Conservation (phyloP, 148 eudicot genomes). For the Arctostaphylos glauca region DNA sequence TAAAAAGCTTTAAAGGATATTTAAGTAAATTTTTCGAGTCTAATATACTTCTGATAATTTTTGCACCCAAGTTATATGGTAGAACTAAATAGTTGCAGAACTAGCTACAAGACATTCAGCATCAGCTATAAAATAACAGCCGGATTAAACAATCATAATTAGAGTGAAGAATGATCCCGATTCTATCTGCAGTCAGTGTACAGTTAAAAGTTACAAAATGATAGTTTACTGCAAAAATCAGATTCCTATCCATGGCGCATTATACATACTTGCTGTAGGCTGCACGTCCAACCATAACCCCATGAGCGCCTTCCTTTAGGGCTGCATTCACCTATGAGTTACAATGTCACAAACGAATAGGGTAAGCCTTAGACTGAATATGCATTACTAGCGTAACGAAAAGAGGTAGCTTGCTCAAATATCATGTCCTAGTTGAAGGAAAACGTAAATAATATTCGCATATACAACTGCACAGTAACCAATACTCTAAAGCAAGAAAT, state of each 20-base stretch:
- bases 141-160: not conserved
- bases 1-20: not conserved
- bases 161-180: not conserved
- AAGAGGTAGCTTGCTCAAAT: not conserved
- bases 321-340: slow-evolving; percentile 77
- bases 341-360: slow-evolving; percentile 1
- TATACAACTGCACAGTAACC: not conserved
- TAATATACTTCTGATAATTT: not conserved
- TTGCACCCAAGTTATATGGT: not conserved
- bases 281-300: slow-evolving; percentile 95
- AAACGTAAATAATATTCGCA: not conserved
- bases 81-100: not conserved
- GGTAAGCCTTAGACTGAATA: not conserved
- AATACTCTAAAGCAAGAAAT: not conserved
- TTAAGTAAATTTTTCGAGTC: not conserved
- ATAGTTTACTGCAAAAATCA: not conserved
- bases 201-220: not conserved
- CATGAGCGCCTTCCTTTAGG: slow-evolving; percentile 82
- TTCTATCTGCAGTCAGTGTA: not conserved
- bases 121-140: not conserved
- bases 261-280: slow-evolving; percentile 67
- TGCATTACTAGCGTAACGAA: not conserved
- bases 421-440: not conserved
- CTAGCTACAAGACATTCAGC: not conserved
- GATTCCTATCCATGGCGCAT: not conserved